Percentiles rank a stretch among this genome's conserved stretches.
phyloP scores from a whole-genome alignment of 2,329 filamentous ascomycete genomes.

The Scytalidium lignicola region DNA sequence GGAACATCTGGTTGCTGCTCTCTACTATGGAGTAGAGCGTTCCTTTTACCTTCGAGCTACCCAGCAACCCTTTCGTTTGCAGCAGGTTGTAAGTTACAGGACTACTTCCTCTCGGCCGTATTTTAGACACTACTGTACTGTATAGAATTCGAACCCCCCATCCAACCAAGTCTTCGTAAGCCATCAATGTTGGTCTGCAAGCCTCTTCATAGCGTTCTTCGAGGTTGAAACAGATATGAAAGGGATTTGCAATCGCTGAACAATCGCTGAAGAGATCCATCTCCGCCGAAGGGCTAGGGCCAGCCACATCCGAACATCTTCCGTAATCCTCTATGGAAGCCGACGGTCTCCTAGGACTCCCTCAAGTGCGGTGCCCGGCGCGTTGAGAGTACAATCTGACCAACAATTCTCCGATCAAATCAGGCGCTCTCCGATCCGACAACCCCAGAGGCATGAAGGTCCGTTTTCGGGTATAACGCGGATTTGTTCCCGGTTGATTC shows the following conservation, averaged over 20 bases:
- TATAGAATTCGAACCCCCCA: background rate
- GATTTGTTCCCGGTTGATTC: background rate
- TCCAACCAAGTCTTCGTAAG: background rate
- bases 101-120: too few relatives aligned
- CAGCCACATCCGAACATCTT: background rate
- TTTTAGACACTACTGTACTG: too few relatives aligned
- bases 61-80: background rate
- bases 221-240: too few relatives aligned
- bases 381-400: background rate
- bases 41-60: too few relatives aligned
- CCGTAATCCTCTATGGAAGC: background rate
- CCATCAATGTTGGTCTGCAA: background rate
- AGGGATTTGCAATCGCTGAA: background rate
- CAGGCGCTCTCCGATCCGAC: background rate
- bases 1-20: too few relatives aligned
- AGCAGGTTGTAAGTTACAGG: too few relatives aligned
- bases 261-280: background rate
- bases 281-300: background rate
- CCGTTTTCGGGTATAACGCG: background rate
- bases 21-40: too few relatives aligned
- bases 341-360: background rate
- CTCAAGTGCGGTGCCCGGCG: background rate
- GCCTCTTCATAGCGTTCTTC: background rate
- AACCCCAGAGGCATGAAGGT: background rate
- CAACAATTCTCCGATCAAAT: background rate